Base-by-base conservation (phyloP, 169 alveolate genomes). In the Plasmodium malariae region DNA sequence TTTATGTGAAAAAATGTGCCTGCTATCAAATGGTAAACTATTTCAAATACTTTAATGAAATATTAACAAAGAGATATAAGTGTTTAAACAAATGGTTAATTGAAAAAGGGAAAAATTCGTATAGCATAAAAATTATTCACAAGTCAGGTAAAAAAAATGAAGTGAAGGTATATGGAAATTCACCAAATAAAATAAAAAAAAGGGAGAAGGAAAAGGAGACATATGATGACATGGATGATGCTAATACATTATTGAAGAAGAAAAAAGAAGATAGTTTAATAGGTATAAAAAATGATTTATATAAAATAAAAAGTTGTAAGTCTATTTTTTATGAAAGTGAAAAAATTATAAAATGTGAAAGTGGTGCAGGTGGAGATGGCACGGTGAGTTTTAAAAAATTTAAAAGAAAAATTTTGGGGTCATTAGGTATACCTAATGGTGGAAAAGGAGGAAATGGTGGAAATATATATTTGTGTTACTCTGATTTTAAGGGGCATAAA, bases 361-460 rank as follows among this genome's bases (percentile, higher is more conserved):
- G 90, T 80, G 90, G 90, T 1, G 12, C 55, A 65, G 90, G 90
- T 0, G 90, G 90, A n/a, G 83, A 80, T 54, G 90, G 90, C 11
- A 30, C 62, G 30, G 9, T 80, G 36, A 80, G 90, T 34, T 80
- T 67, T 48, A 80, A 65, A 70, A 80, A 63, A 57, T 80, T 37
- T 43, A 80, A 67, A 67, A 68, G 83, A 59, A 80, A 80, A 40
- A 83, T 80, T 40, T 67, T 80, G 24, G 90, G 90, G 14, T 9
- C 57, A 5, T 51, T 80, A 60, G 90, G 90, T 1, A 65, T 80
- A 80, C 90, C 90, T 65, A 80, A 80, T 80, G 90, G 90, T 17
- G 90, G 90, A 3, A 80, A 80, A 54, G 90, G 90, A 37, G 90
- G 90, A 9, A 59, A 80, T 57, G 90, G 90, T 19, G 90, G 90